These are phyloP conservation scores for Metarhizium guizhouense DNA, from an alignment of 2,329 filamentous ascomycete genomes.

Conservation along the genomic window DNA sequence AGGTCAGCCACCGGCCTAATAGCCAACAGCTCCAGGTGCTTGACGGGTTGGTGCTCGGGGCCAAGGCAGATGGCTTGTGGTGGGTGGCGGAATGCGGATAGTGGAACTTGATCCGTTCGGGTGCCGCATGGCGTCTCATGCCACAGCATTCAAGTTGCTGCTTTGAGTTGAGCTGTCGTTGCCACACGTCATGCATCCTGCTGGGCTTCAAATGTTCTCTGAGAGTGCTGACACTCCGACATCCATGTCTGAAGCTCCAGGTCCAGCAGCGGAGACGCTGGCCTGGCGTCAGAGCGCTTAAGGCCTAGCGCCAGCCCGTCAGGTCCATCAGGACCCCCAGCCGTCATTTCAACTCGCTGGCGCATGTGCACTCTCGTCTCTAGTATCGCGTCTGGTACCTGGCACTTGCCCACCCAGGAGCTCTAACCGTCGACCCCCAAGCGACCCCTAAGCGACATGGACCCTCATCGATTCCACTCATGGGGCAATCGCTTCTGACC, in stretches of 20 bases:
- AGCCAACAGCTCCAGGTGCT: too few species aligned
- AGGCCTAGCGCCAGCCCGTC: background rate
- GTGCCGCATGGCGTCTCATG: too few species aligned
- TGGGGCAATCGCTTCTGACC: background rate
- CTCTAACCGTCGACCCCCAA: background rate
- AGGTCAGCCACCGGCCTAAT: too few species aligned
- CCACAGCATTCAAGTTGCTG: too few species aligned
- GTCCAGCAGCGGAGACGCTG: background rate
- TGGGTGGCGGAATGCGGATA: too few species aligned
- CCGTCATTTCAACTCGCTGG: background rate
- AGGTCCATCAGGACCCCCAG: background rate
- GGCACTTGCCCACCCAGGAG: background rate
- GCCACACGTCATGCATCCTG: background rate
- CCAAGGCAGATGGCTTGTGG: too few species aligned
- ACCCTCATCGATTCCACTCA: background rate
- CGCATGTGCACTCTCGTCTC: background rate
- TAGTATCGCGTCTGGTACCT: background rate
- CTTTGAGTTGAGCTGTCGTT: too few species aligned
- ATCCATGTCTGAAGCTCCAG: background rate
- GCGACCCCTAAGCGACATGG: background rate
- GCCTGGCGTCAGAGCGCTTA: conserved; percentile 1
- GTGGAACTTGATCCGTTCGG: too few species aligned
- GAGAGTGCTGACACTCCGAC: too few species aligned
- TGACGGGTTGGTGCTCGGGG: too few species aligned
- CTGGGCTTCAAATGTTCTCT: background rate